Conservation (phyloP, 169 alveolate species). For the Plasmodium chabaudi region DNA sequence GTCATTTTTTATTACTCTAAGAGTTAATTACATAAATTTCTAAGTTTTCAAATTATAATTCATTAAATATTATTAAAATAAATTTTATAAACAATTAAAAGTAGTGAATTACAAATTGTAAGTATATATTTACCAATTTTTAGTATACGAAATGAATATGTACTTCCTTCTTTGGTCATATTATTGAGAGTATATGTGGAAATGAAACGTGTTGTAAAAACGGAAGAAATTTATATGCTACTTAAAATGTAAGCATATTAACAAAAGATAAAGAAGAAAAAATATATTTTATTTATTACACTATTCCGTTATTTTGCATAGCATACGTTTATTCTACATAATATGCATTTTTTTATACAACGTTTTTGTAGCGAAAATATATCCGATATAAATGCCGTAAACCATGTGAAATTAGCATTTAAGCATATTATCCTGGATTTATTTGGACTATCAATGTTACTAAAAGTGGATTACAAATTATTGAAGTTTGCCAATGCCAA, state of each 20-base stretch:
- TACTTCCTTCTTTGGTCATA: too few species aligned
- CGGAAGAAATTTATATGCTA: conserved; percentile 24
- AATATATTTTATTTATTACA: background rate
- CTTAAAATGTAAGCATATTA: conserved; percentile 28
- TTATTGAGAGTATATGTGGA: background rate
- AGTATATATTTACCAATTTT: too few species aligned
- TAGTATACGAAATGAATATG: too few species aligned
- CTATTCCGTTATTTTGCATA: background rate
- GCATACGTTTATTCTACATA: background rate
- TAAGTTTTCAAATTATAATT: too few species aligned
- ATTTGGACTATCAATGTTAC: conserved; percentile 49
- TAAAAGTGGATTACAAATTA: conserved; percentile 32
- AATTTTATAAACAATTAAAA: too few species aligned
- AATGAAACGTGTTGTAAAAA: conserved; percentile 42
- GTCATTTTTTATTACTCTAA: too few species aligned
- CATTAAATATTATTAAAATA: too few species aligned
- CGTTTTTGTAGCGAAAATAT: conserved; percentile 17
- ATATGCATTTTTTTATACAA: too few species aligned
- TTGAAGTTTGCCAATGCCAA: conserved; percentile 12
- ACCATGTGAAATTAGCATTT: conserved; percentile 32
- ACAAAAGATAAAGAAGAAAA: too few species aligned
- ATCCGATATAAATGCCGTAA: conserved; percentile 39
- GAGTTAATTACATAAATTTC: too few species aligned
- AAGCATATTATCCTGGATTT: conserved; percentile 33
- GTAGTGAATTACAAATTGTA: too few species aligned